Conservation (phyloP, 805 yeast species). For the Ogataea naganishii region DNA sequence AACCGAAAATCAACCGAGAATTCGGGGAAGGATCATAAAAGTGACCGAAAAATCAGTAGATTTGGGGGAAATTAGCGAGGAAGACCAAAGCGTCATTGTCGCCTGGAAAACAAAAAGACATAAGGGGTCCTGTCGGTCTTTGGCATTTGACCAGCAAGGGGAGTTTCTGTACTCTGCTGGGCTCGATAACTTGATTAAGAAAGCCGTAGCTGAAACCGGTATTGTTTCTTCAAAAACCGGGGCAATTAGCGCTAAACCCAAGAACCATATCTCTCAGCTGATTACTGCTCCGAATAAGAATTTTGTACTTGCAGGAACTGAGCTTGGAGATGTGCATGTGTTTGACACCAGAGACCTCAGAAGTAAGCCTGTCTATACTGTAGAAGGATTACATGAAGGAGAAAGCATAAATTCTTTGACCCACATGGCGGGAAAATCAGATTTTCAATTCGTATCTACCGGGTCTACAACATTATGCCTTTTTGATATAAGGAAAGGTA, state of each 20-base stretch:
- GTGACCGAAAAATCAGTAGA: conserved; percentile 9
- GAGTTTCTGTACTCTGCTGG: conserved; percentile 62
- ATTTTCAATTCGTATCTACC: conserved; percentile 68
- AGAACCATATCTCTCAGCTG: conserved; percentile 29
- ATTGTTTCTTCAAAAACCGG: conserved; percentile 53
- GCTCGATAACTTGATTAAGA: conserved; percentile 69
- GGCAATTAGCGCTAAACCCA: conserved; percentile 3
- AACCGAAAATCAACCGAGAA: conserved; percentile 20
- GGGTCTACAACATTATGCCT: conserved; percentile 79
- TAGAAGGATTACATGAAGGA: conserved; percentile 59
- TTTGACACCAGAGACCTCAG: conserved; percentile 47
- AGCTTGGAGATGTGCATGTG: conserved; percentile 58
- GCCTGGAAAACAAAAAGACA: conserved; percentile 87
- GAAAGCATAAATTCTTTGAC: conserved; percentile 72
- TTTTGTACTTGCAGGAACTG: conserved; percentile 54
- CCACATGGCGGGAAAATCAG: conserved; percentile 60
- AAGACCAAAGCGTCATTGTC: conserved; percentile 21
- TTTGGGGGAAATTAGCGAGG: conserved; percentile 8
- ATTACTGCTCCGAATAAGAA: conserved; percentile 37
- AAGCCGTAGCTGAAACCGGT: conserved; percentile 65
- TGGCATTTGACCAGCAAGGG: conserved; percentile 59
- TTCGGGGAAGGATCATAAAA: conserved; percentile 24
- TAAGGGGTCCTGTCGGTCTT: conserved; percentile 76
- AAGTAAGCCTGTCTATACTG: conserved; percentile 33
- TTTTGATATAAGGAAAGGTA: conserved; percentile 70